Conservation (phyloP, 1,139 yeast species). For the Hansenula anomala region DNA sequence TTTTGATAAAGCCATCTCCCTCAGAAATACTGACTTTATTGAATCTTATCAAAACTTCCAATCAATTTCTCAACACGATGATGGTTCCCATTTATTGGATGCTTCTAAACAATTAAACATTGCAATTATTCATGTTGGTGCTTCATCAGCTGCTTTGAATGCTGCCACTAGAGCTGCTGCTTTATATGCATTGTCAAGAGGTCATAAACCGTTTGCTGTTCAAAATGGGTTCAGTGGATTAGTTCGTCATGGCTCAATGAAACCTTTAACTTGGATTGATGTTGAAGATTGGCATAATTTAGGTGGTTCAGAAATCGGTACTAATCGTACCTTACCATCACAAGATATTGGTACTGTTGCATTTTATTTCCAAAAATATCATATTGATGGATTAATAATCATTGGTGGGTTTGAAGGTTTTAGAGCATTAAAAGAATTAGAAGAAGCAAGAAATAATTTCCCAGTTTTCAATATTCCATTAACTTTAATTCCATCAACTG, state of each 20-base stretch:
- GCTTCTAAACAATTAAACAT: slow-evolving; percentile 52
- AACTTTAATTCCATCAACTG: slow-evolving; percentile 78
- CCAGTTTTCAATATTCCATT: slow-evolving; percentile 75
- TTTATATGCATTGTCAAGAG: slow-evolving; percentile 67
- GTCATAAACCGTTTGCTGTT: slow-evolving; percentile 70
- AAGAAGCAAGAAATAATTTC: slow-evolving; percentile 54
- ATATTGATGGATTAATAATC: slow-evolving; percentile 67
- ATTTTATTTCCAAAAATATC: slow-evolving; percentile 66
- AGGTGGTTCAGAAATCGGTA: slow-evolving; percentile 83
- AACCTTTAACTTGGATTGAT: slow-evolving; percentile 58
- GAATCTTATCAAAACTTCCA: slow-evolving; percentile 64
- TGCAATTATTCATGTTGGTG: slow-evolving; percentile 76
- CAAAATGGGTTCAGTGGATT: slow-evolving; percentile 75
- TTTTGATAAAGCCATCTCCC: slow-evolving; percentile 59
- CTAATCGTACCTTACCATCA: slow-evolving; percentile 67
- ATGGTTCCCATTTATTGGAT: slow-evolving; percentile 52
- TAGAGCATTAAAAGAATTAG: slow-evolving; percentile 61
- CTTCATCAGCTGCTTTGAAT: slow-evolving; percentile 81
- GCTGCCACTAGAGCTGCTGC: slow-evolving; percentile 75
- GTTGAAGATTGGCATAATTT: slow-evolving; percentile 70
- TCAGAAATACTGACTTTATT: slow-evolving; percentile 68
- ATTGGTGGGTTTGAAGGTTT: slow-evolving; percentile 85
- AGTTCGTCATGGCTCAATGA: slow-evolving; percentile 68
- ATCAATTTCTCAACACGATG: slow-evolving; percentile 65
- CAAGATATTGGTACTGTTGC: slow-evolving; percentile 73